Conservation (phyloP, 1,284 basidiomycete genomes). For the Puccinia triticina region DNA sequence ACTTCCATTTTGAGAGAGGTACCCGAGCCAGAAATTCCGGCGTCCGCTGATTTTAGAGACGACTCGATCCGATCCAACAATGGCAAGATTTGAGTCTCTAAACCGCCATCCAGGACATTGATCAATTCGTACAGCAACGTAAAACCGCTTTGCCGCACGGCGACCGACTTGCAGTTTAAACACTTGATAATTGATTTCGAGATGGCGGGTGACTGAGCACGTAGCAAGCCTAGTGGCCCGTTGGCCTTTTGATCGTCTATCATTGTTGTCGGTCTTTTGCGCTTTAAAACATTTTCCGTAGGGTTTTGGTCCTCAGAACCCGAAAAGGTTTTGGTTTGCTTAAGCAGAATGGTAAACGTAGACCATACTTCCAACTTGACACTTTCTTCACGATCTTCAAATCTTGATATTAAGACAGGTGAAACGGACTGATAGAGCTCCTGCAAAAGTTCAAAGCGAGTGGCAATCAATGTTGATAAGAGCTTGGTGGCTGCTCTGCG, state of each 20-base stretch:
- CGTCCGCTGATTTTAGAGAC: constrained; percentile 59
- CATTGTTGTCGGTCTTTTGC: constrained; percentile 39
- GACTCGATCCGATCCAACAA: constrained; percentile 62
- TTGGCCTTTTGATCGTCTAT: constrained; percentile 20
- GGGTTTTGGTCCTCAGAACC: constrained; percentile 51
- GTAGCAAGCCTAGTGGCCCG: constrained; percentile 64
- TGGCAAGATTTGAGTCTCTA: constrained; percentile 71
- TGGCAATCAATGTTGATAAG: constrained; percentile 78
- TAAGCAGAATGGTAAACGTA: constrained; percentile 78
- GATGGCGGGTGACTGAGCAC: constrained; percentile 73
- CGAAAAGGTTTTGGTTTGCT: constrained; percentile 71
- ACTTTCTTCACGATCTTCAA: constrained; percentile 92
- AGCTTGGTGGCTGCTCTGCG: constrained; percentile 89
- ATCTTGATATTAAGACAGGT: constrained; percentile 82
- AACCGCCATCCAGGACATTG: constrained; percentile 77
- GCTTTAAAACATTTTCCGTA: constrained; percentile 44
- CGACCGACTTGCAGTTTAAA: constrained; percentile 79
- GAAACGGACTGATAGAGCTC: constrained; percentile 81
- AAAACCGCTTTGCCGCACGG: constrained; percentile 82
- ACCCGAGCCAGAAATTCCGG: constrained; percentile 56
- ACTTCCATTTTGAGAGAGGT: constrained; percentile 59
- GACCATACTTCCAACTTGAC: constrained; percentile 92
- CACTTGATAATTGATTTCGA: constrained; percentile 82
- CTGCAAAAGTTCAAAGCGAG: constrained; percentile 79
- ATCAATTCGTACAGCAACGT: constrained; percentile 75